These are phyloP conservation scores for Toxoplasma gondii DNA, from an alignment of 169 alveolate genomes.

Conservation along the genomic window DNA sequence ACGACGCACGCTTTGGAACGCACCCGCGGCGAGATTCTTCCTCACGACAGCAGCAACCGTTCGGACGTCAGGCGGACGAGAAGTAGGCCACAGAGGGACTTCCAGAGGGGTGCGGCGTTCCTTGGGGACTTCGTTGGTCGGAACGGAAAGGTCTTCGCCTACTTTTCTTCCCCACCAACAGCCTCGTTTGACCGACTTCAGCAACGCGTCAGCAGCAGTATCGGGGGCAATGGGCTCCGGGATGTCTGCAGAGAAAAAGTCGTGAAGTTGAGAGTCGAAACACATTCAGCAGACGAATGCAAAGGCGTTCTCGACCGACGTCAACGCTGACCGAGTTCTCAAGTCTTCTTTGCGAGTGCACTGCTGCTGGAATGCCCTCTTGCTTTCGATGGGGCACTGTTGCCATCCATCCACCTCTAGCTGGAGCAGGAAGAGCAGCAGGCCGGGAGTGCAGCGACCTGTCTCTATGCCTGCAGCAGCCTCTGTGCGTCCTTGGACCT, in stretches of 20 bases:
- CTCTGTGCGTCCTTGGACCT: too few species aligned
- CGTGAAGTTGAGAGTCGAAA: too few species aligned
- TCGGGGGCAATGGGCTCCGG: background rate
- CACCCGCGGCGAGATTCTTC: background rate
- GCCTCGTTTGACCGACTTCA: background rate
- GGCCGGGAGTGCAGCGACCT: too few species aligned
- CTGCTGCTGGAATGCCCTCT: too few species aligned
- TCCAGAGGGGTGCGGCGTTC: slow-evolving; percentile 21
- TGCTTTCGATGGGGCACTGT: too few species aligned
- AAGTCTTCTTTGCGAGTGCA: too few species aligned
- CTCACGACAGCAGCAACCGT: background rate
- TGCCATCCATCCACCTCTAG: too few species aligned
- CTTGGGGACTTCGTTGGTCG: slow-evolving; percentile 46
- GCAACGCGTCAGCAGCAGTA: background rate
- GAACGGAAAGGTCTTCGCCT: slow-evolving; percentile 23
- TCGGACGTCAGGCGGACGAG: background rate
- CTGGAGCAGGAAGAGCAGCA: too few species aligned
- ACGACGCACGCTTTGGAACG: background rate
- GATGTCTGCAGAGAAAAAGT: background rate
- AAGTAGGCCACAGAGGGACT: slow-evolving; percentile 28
- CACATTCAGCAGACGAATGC: too few species aligned
- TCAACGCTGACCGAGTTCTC: too few species aligned
- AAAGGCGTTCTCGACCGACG: too few species aligned
- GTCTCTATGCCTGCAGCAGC: too few species aligned
- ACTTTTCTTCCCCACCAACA: slow-evolving; percentile 55